Evolutionary conservation across 164 flowering plant genomes (phyloP), one percentile per base, ranked within the genome.

Genomic region (Magnolia officinalis): DNA sequence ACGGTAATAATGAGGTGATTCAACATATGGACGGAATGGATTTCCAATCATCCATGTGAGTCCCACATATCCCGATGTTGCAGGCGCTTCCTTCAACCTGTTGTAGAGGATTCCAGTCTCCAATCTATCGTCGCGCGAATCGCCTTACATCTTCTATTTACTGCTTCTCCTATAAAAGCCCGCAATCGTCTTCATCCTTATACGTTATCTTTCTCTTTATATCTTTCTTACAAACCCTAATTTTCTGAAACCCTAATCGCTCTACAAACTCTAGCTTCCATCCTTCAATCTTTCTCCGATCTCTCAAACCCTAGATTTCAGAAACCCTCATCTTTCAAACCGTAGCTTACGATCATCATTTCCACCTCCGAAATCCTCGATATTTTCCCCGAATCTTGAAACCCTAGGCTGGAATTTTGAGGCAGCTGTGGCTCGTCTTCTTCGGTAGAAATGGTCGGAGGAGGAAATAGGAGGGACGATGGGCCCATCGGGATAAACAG

Each of bases 381-480:
- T 31, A 5, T 4, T 68, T 37, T 13, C n/a, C 50, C 71, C 8
- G 10, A 5, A 14, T 14, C 18, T 19, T 68, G 68, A 65, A 65
- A n/a, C 68, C 14, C 71, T 68, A 68, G 23, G 24, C 11, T 31
- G 29, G 49, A 26, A 67, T 24, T 18, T 55, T 26, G 71, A 6
- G 23, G 24, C 49, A 31, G 71, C 50, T 13, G 71, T 68, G 71
- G 71, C 71, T 68, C 8, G 31, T 31, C 29, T 31, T 29, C 31
- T 68, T 37, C 71, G 20, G 24, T 70, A 68, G 80, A 74, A 74
- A 89, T 86, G 87, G 87, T 81, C 61, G 93, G 91, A 80, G 90
- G 93, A 18, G 89, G 89, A 78, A 85, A 74, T 77, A 82, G 87
- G 72, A 90, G 80, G 80, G 87, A 81, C 73, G 89, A 85, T 63